These are phyloP conservation scores for Hypoxylon sp. DNA, from an alignment of 2,329 filamentous ascomycete species.

Conservation along the genomic window DNA sequence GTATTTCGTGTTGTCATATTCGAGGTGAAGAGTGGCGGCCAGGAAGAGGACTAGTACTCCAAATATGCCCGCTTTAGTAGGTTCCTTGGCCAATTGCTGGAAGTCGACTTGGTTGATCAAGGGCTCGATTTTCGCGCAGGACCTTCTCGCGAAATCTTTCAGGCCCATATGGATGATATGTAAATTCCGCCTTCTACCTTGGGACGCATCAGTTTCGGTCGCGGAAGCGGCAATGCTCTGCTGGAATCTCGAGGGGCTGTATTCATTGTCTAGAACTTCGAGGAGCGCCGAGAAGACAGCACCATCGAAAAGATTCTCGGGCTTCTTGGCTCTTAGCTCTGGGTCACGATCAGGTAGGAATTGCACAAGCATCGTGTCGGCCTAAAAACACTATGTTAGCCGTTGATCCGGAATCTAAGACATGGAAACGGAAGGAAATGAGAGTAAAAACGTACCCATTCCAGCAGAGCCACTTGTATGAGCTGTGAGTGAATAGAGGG, in stretches of 20 bases:
- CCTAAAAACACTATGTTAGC: constrained; percentile 39
- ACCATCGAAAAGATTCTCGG: constrained; percentile 67
- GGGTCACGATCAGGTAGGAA: constrained; percentile 52
- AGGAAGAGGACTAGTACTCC: constrained; percentile 50
- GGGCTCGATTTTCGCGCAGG: constrained; percentile 65
- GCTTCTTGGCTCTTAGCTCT: constrained; percentile 61
- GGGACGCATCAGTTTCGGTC: constrained; percentile 58
- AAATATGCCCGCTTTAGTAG: constrained; percentile 67
- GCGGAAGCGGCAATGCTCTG: constrained; percentile 58
- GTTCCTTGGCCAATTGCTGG: constrained; percentile 69
- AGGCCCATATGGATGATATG: constrained; percentile 68
- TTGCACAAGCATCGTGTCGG: constrained; percentile 49
- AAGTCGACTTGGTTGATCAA: constrained; percentile 68
- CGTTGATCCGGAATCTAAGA: constrained; percentile 12
- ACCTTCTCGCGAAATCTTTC: constrained; percentile 67
- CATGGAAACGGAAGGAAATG: constrained; percentile 37
- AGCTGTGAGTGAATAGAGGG: constrained; percentile 43
- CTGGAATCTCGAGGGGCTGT: constrained; percentile 67
- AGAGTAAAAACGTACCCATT: constrained; percentile 47
- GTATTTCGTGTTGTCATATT: constrained; percentile 46
- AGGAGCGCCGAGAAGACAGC: constrained; percentile 68
- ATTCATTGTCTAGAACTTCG: constrained; percentile 69
- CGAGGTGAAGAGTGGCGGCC: constrained; percentile 42
- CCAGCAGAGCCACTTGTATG: constrained; percentile 47
- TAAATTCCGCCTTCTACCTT: constrained; percentile 59